Evolutionary conservation across 2,329 filamentous ascomycete species (phyloP).

Genomic region (Hawksworthiomyces lignivorus): DNA sequence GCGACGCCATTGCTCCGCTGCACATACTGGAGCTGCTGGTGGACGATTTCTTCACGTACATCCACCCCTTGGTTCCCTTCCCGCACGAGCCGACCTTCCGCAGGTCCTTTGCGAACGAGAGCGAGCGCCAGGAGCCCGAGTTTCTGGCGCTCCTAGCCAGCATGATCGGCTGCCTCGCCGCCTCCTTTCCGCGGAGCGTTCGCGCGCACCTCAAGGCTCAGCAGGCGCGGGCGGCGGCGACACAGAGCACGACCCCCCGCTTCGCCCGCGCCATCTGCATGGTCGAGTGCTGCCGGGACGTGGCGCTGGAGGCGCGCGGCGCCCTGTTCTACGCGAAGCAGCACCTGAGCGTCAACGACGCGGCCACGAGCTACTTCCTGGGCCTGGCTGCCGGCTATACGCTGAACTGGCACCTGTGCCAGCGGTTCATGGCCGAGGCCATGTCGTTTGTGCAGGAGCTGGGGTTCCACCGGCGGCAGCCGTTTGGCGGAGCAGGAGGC

Average conservation of each 20-base stretch:
- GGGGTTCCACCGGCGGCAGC: constrained; percentile 52
- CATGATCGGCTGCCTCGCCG: constrained; percentile 67
- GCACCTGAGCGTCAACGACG: constrained; percentile 42
- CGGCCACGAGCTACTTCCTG: constrained; percentile 70
- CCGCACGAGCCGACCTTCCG: constrained; percentile 74
- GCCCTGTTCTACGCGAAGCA: constrained; percentile 40
- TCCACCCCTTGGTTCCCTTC: constrained; percentile 69
- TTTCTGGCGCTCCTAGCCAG: constrained; percentile 66
- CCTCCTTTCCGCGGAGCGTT: constrained; percentile 67
- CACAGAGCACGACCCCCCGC: constrained; percentile 42
- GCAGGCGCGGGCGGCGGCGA: background rate
- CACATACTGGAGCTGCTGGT: constrained; percentile 61
- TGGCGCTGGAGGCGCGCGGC: constrained; percentile 61
- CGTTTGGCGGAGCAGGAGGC: too few relatives aligned
- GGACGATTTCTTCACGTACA: constrained; percentile 78
- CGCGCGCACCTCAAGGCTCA: constrained; percentile 57
- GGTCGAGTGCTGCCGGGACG: constrained; percentile 61
- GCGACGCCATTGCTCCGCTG: constrained; percentile 65
- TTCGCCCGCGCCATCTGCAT: constrained; percentile 64
- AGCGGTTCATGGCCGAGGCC: constrained; percentile 66
- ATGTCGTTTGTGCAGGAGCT: constrained; percentile 61
- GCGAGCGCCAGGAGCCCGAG: constrained; percentile 57
- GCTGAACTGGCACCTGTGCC: constrained; percentile 58
- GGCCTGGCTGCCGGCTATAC: constrained; percentile 60
- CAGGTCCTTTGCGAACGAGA: constrained; percentile 56